These are phyloP conservation scores for Theobroma grandiflorum DNA, from an alignment of 441 rosid genomes.

Conservation along the genomic window DNA sequence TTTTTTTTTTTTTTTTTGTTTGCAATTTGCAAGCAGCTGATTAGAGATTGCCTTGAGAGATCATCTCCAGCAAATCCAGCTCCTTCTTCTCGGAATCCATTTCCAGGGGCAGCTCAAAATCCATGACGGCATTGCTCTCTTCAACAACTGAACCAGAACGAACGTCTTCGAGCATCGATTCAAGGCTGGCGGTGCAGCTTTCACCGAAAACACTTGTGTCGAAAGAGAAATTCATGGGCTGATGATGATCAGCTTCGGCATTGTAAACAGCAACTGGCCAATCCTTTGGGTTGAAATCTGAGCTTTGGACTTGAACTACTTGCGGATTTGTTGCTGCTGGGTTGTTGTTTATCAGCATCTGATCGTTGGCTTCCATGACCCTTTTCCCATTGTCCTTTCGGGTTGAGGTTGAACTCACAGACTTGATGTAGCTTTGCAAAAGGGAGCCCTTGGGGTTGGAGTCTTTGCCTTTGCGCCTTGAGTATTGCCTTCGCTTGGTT, in stretches of 20 bases:
- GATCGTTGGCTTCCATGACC: not conserved
- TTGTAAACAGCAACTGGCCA: not conserved
- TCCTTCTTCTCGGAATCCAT: slow-evolving; percentile 34
- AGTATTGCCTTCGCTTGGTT: slow-evolving; percentile 65
- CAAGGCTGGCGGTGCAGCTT: slow-evolving; percentile 13
- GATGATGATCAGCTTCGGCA: not conserved
- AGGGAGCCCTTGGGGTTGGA: slow-evolving; percentile 24
- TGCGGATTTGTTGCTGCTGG: not conserved
- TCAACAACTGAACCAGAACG: slow-evolving; percentile 16
- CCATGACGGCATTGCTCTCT: slow-evolving; percentile 9
- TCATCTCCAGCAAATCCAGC: slow-evolving; percentile 52
- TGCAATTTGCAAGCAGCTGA: not conserved
- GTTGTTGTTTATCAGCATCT: not conserved
- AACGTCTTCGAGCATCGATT: slow-evolving; percentile 33
- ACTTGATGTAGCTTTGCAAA: slow-evolving; percentile 67
- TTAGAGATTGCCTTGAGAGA: slow-evolving; percentile 24
- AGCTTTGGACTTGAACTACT: not conserved
- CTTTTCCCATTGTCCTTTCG: not conserved
- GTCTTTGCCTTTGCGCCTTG: slow-evolving; percentile 47
- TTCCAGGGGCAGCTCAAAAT: slow-evolving; percentile 26
- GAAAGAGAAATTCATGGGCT: not conserved
- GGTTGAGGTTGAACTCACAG: slow-evolving; percentile 28
- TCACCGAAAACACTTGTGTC: slow-evolving; percentile 18
- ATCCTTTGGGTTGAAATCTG: not conserved
- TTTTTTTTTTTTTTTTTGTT: not conserved